Conservation (phyloP, 108 stramenopile genomes). For the Discostella pseudostelligera region DNA sequence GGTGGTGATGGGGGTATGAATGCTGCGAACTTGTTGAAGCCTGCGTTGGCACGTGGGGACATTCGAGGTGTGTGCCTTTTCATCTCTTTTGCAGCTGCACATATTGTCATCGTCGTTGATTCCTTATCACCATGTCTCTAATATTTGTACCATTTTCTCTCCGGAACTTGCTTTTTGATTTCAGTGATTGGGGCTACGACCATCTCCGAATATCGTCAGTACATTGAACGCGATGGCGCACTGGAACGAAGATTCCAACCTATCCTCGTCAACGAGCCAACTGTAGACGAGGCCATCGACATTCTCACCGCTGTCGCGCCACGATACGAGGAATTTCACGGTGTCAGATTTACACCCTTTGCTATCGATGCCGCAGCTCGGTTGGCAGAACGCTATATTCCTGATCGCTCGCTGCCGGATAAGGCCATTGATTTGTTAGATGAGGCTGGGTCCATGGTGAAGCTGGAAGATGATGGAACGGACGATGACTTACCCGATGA, state of each 20-base stretch:
- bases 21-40: slow-evolving; percentile 89
- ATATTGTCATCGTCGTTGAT: background rate
- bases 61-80: slow-evolving; percentile 32
- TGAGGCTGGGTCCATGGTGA: slow-evolving; percentile 94
- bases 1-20: slow-evolving; percentile 84
- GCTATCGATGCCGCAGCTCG: slow-evolving; percentile 70
- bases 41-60: slow-evolving; percentile 82
- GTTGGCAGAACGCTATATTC: slow-evolving; percentile 68
- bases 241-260: slow-evolving; percentile 90
- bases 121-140: background rate
- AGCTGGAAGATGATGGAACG: slow-evolving; percentile 57
- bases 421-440: slow-evolving; percentile 94
- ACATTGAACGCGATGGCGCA: slow-evolving; percentile 89
- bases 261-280: slow-evolving; percentile 76
- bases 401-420: slow-evolving; percentile 75
- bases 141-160: too few species aligned
- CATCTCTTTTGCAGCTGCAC: too few species aligned
- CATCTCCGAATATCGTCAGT: slow-evolving; percentile 80
- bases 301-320: slow-evolving; percentile 76
- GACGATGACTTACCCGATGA: slow-evolving; percentile 50
- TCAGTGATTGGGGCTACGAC: slow-evolving; percentile 86
- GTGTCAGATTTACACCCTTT: slow-evolving; percentile 62
- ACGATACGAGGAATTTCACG: slow-evolving; percentile 81
- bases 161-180: slow-evolving; percentile 1
- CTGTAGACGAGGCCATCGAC: slow-evolving; percentile 76